A percentile compares a stretch with the other conserved stretches of the same genome.
Evolutionary conservation across 192 early-diverging fungal genomes (phyloP).

Genomic region (Chytriomyces hyalinus): DNA sequence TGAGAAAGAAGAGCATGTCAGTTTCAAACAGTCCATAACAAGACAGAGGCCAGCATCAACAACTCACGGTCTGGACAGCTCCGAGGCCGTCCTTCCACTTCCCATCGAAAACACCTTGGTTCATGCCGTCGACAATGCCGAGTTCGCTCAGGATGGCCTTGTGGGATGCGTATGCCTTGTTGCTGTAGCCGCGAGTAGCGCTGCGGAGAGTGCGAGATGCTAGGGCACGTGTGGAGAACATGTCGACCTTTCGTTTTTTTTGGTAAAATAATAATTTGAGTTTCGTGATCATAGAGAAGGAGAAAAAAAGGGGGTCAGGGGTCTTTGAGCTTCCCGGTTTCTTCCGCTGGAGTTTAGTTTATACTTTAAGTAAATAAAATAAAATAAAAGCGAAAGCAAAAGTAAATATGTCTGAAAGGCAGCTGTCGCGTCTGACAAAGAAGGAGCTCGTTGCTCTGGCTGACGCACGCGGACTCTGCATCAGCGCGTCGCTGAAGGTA

Average conservation of each 20-base stretch:
- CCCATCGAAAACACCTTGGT: constrained; percentile 54
- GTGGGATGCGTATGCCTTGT: constrained; percentile 17
- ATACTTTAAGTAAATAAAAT: not conserved
- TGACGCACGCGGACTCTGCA: not conserved
- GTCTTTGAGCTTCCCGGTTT: not conserved
- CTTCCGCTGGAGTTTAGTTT: not conserved
- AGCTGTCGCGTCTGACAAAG: constrained; percentile 12
- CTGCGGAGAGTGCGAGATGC: not conserved
- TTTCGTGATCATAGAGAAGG: not conserved
- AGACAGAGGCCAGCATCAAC: too few species aligned
- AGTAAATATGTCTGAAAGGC: not conserved
- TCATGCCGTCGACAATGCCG: constrained; percentile 20
- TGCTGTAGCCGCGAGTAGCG: not conserved
- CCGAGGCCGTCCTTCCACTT: constrained; percentile 53
- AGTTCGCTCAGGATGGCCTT: constrained; percentile 24
- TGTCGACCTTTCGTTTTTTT: not conserved
- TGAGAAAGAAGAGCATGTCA: too few species aligned
- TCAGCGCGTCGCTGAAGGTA: not conserved
- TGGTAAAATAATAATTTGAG: not conserved
- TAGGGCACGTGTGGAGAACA: not conserved
- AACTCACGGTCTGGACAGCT: constrained; percentile 5
- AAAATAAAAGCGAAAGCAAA: not conserved
- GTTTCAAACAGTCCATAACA: too few species aligned
- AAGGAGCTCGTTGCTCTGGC: constrained; percentile 6
- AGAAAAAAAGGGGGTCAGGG: not conserved